Evolutionary conservation across 345 rosid genomes (phyloP), one percentile per base, ranked within the genome.

Genomic region (Syzygium grande): DNA sequence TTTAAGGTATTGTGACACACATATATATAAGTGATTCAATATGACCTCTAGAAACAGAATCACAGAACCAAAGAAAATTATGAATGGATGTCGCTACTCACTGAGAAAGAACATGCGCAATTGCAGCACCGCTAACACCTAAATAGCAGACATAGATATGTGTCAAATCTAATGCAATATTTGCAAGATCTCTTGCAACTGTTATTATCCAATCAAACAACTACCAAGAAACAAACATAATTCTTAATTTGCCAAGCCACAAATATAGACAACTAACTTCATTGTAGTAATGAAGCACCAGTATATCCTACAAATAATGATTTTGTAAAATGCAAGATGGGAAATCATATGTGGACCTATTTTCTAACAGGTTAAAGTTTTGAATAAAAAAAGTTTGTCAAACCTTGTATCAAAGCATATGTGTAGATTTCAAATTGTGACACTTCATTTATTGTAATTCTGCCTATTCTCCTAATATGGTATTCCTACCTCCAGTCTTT

Each of bases 81-180:
- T 27, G 52, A 22, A 53, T 53, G 22, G 23, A 51, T 78, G 46
- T 2, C 52, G 4, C 2, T 55, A 9, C 59, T 22, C 59, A 22
- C 2, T 22, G 4, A 55, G 59, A 55, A 27, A 59, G 30, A 5
- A 59, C 30, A 27, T 59, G 68, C 4, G 5, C 17, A 27, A 27
- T 58, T 25, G 30, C 0, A 11, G 7, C 4, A 59, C 0, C 9
- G 0, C 4, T 0, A 3, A 59, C 7, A 5, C 2, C 2, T 5
- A 59, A 59, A 27, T 5, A 29, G 2, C 8, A 59, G 2, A 14
- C 5, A 58, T 23, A 25, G 63, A 58, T 58, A 58, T 25, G 29
- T 58, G 25, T 58, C 12, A 0, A 3, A 58, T 25, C 14, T 25
- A 58, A 58, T 55, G 10, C 13, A 12, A 51, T 51, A 51, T 43